Conservation (phyloP, 2,329 filamentous ascomycete genomes). For the Xylaria sp. region DNA sequence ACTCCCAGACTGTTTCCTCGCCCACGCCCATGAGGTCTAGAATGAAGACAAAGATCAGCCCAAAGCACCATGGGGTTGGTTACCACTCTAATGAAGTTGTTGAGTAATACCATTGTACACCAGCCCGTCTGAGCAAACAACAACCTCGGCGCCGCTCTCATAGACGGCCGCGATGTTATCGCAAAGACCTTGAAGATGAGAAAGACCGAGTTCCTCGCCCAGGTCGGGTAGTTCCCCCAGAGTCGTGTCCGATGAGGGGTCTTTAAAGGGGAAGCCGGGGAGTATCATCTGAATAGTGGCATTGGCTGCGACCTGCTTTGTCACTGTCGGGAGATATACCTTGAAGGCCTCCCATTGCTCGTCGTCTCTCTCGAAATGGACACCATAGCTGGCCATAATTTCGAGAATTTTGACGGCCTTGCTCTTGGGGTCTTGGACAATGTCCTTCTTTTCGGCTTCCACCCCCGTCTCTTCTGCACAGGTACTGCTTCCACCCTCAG, state of each 20-base stretch:
- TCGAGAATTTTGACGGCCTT: neutral
- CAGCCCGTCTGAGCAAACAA: conserved; percentile 15
- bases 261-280: conserved; percentile 17
- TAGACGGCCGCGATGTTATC: conserved; percentile 7
- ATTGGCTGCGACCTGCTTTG: neutral
- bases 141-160: neutral
- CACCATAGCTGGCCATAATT: conserved; percentile 18
- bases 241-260: conserved; percentile 1
- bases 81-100: no score
- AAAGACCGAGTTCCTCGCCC: conserved; percentile 14
- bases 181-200: conserved; percentile 15
- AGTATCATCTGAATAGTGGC: conserved; percentile 9
- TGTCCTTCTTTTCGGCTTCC: no score
- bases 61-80: no score
- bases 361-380: neutral
- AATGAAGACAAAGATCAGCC: no score
- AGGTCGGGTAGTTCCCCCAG: conserved; percentile 10
- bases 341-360: neutral
- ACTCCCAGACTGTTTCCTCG: conserved; percentile 7
- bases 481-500: no score
- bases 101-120: conserved; percentile 20
- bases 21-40: conserved; percentile 12
- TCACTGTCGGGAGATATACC: conserved; percentile 4
- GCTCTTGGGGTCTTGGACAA: neutral
- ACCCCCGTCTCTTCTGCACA: no score